These are phyloP conservation scores for Cercis canadensis DNA, from an alignment of 306 rosid species.

Conservation along the genomic window DNA sequence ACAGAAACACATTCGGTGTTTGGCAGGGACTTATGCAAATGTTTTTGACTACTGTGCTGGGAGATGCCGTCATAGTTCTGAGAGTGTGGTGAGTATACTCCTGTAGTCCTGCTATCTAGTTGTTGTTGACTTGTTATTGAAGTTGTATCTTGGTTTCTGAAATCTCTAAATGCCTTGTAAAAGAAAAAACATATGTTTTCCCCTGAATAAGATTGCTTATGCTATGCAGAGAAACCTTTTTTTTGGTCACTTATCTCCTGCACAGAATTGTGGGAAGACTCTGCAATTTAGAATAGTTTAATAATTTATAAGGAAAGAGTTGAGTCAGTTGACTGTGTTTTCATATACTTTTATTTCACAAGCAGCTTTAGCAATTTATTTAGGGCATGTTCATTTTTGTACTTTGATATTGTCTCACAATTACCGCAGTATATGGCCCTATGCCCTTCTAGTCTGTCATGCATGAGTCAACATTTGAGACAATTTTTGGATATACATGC, in stretches of 20 bases:
- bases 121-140: slow-evolving; percentile 28
- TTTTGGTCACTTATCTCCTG: slow-evolving; percentile 6
- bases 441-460: slow-evolving; percentile 16
- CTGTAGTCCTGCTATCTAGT: slow-evolving; percentile 21
- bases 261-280: slow-evolving; percentile 29
- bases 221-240: slow-evolving; percentile 7
- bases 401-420: slow-evolving; percentile 8
- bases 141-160: slow-evolving; percentile 22
- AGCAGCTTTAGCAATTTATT: slow-evolving; percentile 24
- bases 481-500: not conserved
- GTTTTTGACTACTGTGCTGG: slow-evolving; percentile 87
- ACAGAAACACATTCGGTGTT: slow-evolving; percentile 12
- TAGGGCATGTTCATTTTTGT: slow-evolving; percentile 7
- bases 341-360: slow-evolving; percentile 10
- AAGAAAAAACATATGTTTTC: slow-evolving; percentile 14
- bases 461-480: not conserved
- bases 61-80: slow-evolving; percentile 96
- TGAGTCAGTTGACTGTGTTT: slow-evolving; percentile 1
- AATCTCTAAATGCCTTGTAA: slow-evolving; percentile 14
- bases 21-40: slow-evolving; percentile 75
- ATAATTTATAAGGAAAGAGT: slow-evolving; percentile 7
- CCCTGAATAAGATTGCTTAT: slow-evolving; percentile 25
- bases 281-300: slow-evolving; percentile 10
- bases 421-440: slow-evolving; percentile 1
- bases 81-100: slow-evolving; percentile 82